Percentiles rank a stretch among this genome's conserved stretches.
Evolutionary conservation across 75 land plant species (phyloP).

Genomic region (Sequoia sempervirens): DNA sequence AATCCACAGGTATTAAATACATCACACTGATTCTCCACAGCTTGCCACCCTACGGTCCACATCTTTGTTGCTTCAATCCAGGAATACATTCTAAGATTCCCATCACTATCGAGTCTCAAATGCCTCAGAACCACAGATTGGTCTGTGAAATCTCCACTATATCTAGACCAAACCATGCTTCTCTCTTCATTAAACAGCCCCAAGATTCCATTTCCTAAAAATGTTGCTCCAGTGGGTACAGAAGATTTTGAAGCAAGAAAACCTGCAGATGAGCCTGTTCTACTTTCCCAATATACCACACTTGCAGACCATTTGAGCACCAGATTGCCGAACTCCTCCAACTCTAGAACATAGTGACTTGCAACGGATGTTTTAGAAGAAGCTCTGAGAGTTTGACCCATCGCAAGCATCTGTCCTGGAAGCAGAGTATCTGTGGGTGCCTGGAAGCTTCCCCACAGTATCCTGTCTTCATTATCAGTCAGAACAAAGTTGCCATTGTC

Average conservation of each 20-base stretch:
- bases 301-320: conserved; percentile 33
- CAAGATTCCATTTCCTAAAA: conserved; percentile 21
- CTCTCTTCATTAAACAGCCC: conserved; percentile 18
- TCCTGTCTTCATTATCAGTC: neutral
- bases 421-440: conserved; percentile 51
- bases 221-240: neutral
- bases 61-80: conserved; percentile 21
- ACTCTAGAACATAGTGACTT: conserved; percentile 27
- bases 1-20: conserved; percentile 51
- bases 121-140: conserved; percentile 24
- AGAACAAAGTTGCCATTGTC: conserved; percentile 45
- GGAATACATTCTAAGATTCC: conserved; percentile 41
- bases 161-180: conserved; percentile 34
- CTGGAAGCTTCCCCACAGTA: conserved; percentile 45
- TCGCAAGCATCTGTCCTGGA: conserved; percentile 45
- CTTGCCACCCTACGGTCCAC: conserved; percentile 57
- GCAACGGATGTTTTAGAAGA: conserved; percentile 20
- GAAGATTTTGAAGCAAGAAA: neutral
- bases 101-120: conserved; percentile 44
- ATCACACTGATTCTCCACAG: conserved; percentile 55
- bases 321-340: conserved; percentile 31
- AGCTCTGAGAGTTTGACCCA: conserved; percentile 24
- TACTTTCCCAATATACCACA: conserved; percentile 35
- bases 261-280: neutral
- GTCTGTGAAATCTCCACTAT: conserved; percentile 40